Base-by-base conservation (phyloP, 2,329 filamentous ascomycete genomes). In the Aureobasidium subglaciale region DNA sequence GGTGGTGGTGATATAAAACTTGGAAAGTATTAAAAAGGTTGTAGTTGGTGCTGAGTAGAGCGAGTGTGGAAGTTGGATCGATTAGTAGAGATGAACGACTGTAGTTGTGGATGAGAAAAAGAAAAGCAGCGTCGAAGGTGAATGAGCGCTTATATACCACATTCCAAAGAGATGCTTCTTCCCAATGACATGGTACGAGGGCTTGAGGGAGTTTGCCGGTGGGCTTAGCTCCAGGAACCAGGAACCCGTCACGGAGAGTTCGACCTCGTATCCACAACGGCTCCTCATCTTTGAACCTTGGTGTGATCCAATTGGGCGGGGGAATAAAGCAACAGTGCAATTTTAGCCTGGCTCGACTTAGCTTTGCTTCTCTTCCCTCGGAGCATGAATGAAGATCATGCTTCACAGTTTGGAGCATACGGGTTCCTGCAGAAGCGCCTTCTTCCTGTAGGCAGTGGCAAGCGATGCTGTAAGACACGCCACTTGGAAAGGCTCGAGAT, bases 261-360 rank as follows among this genome's bases (percentile, higher is more conserved):
- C 22, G 35, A 7, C 10, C 48, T 52, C 48, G 48, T 52, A 52
- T 52, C 48, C 46, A 35, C 37, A 52, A 52, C 48, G 48, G 48
- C 10, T 5, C 16, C 25, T 48, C 43, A 35, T 35, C 43, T 48
- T 30, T 48, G 30, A 35, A 25, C 30, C 13, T 25, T n/a, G 20
- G 10, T 20, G 11, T 30, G 11, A 24, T 35, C 43, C 43, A 46
- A 46, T 34, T 46, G 18, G 13, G 15, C 13, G 30, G 15, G 18
- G 30, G 22, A 3, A 4, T 4, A 20, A 20, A 35, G 18, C 11
- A 18, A 13, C 29, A 13, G 15, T 35, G 30, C 30, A 48, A 48
- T 11, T 48, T 24, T 35, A 48, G 43, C 43, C 43, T 34, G 13
- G 11, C 11, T 46, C n/a, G n/a, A n/a, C 42, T 32, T 15, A 20